phyloP scores from a whole-genome alignment of 805 yeast genomes.

The Ogataea ganodermae region DNA sequence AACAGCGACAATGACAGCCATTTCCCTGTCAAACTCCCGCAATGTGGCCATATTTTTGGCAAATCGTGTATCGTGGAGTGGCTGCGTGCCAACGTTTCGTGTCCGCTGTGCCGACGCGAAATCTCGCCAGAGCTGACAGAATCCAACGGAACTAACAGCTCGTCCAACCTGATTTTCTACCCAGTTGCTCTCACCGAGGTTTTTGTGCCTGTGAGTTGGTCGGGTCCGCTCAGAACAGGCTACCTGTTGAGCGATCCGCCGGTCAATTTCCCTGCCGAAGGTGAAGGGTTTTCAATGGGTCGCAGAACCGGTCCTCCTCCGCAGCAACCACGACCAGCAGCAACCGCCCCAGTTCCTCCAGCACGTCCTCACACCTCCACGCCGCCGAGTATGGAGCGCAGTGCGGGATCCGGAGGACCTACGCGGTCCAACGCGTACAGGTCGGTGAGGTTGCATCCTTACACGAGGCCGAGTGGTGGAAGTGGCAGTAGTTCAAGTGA shows the following conservation, averaged over 20 bases:
- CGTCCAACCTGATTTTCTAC: conserved; percentile 24
- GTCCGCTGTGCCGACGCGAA: conserved; percentile 80
- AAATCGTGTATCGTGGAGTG: conserved; percentile 75
- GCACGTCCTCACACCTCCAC: conserved; percentile 4
- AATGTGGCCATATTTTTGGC: conserved; percentile 82
- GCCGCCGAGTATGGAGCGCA: neutral
- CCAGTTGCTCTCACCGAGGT: conserved; percentile 34
- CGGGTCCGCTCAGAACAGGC: conserved; percentile 25
- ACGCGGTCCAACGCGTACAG: conserved; percentile 13
- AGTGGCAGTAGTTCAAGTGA: conserved; percentile 7
- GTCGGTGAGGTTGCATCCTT: conserved; percentile 19
- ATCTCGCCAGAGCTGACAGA: conserved; percentile 35
- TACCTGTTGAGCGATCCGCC: conserved; percentile 28
- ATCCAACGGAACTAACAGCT: conserved; percentile 7
- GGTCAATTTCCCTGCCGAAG: conserved; percentile 30
- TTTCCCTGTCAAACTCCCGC: conserved; percentile 66
- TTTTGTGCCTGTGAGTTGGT: conserved; percentile 35
- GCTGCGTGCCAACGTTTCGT: conserved; percentile 67
- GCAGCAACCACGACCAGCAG: neutral
- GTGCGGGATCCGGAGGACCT: conserved; percentile 19
- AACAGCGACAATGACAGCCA: conserved; percentile 40
- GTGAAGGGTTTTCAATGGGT: conserved; percentile 31
- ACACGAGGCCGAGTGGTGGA: conserved; percentile 17
- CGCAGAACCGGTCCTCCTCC: conserved; percentile 27
- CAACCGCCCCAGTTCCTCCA: neutral